phyloP scores from a whole-genome alignment of 2,329 filamentous ascomycete genomes.

The Dactylella cylindrospora region DNA sequence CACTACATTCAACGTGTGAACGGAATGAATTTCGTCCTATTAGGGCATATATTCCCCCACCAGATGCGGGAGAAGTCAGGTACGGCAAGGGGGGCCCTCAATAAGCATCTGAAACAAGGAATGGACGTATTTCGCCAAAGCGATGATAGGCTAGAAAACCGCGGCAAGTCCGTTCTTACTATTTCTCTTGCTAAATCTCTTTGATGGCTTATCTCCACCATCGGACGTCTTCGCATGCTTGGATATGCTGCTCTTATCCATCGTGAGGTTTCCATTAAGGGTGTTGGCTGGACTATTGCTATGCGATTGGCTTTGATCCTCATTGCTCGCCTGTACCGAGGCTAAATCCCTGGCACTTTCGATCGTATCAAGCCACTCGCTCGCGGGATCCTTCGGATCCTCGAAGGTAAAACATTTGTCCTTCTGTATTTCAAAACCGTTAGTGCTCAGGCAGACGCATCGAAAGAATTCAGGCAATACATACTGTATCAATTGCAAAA shows the following conservation, averaged over 20 bases:
- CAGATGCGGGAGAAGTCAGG: not conserved
- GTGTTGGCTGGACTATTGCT: slow-evolving; percentile 68
- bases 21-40: too few species aligned
- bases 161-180: slow-evolving; percentile 92
- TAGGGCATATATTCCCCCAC: too few species aligned
- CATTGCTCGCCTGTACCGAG: slow-evolving; percentile 53
- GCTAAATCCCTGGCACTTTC: slow-evolving; percentile 85
- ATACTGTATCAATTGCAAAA: slow-evolving; percentile 76
- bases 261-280: slow-evolving; percentile 60
- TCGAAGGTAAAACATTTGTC: slow-evolving; percentile 93
- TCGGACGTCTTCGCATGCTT: slow-evolving; percentile 59
- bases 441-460: slow-evolving; percentile 32
- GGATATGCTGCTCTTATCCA: slow-evolving; percentile 59
- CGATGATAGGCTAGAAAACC: slow-evolving; percentile 63
- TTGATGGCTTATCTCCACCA: slow-evolving; percentile 51
- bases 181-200: slow-evolving; percentile 85
- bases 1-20: too few species aligned
- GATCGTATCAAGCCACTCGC: slow-evolving; percentile 90
- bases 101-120: not conserved
- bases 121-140: slow-evolving; percentile 44
- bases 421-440: slow-evolving; percentile 60
- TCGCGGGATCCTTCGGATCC: slow-evolving; percentile 78
- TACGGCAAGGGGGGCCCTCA: not conserved
- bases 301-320: slow-evolving; percentile 25
- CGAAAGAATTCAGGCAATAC: slow-evolving; percentile 52